Percentiles rank a stretch among this genome's conserved stretches.
Conservation (phyloP, 164 flowering plant species). For the Vitis rupestris region DNA sequence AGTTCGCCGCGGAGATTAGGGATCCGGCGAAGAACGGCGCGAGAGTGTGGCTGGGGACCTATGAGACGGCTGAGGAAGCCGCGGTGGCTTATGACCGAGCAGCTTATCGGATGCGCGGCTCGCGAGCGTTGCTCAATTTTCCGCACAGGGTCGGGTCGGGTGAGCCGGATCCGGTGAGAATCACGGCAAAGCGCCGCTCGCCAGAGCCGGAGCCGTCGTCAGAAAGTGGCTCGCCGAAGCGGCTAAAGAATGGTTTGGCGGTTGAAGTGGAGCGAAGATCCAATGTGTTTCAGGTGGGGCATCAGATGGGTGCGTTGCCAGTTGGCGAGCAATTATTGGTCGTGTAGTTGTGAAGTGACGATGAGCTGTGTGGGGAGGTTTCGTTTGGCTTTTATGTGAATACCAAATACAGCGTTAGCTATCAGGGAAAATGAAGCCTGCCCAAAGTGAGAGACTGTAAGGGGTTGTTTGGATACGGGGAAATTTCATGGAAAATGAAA, state of each 20-base stretch:
- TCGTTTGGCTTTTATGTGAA: too few relatives aligned
- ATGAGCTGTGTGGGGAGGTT: neutral
- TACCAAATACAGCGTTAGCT: too few relatives aligned
- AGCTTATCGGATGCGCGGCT: conserved; percentile 30
- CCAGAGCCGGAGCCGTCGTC: conserved; percentile 3
- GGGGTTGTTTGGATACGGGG: too few relatives aligned
- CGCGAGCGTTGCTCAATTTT: conserved; percentile 30
- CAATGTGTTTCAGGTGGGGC: conserved; percentile 2
- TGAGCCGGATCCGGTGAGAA: conserved; percentile 24
- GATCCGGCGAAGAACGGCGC: conserved; percentile 34
- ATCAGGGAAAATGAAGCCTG: too few relatives aligned
- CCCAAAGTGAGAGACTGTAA: too few relatives aligned
- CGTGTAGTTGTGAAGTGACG: neutral
- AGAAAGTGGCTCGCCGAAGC: conserved; percentile 9
- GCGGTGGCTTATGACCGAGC: conserved; percentile 35
- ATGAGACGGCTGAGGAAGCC: conserved; percentile 32
- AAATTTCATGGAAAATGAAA: too few relatives aligned
- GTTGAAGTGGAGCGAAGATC: neutral
- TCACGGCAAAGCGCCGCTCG: conserved; percentile 22
- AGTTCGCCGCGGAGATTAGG: conserved; percentile 33
- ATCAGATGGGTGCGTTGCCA: conserved; percentile 3
- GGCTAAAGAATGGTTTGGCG: neutral
- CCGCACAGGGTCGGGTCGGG: conserved; percentile 21
- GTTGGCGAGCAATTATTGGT: conserved; percentile 21
- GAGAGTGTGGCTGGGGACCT: conserved; percentile 35